phyloP scores from a whole-genome alignment of 257 asterid genomes.

The Solanum bulbocastanum region DNA sequence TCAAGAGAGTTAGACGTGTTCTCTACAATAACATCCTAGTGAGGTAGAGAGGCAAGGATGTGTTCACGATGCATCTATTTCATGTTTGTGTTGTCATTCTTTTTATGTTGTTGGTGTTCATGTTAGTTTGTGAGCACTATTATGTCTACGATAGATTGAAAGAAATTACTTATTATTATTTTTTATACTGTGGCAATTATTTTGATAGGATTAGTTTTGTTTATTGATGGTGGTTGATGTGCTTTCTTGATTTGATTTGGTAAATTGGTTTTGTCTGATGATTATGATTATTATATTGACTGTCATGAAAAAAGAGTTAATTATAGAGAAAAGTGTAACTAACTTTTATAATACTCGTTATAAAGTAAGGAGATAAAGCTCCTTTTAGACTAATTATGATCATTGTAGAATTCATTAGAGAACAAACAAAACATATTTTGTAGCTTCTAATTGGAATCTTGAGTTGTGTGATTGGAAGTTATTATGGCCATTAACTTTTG shows the following conservation, averaged over 20 bases:
- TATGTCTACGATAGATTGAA: neutral
- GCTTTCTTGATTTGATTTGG: neutral
- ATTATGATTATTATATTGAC: neutral
- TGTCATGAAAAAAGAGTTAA: neutral
- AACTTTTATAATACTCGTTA: neutral
- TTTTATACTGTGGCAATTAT: neutral
- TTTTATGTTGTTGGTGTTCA: neutral
- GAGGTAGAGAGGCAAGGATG: neutral
- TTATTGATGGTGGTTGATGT: neutral
- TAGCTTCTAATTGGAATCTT: neutral
- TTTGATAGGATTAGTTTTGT: neutral
- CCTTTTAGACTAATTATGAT: neutral
- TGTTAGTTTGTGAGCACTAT: neutral
- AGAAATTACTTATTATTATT: neutral
- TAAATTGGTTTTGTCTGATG: neutral
- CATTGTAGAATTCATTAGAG: neutral
- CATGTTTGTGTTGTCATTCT: neutral
- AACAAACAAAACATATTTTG: neutral
- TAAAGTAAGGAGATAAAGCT: neutral
- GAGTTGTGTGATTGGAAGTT: neutral
- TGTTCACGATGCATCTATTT: neutral
- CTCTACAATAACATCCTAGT: neutral
- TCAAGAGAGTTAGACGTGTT: neutral
- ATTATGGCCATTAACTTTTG: neutral
- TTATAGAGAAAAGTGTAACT: neutral